Conservation (phyloP, 2,329 filamentous ascomycete species). For the Aureobasidium sp. region DNA sequence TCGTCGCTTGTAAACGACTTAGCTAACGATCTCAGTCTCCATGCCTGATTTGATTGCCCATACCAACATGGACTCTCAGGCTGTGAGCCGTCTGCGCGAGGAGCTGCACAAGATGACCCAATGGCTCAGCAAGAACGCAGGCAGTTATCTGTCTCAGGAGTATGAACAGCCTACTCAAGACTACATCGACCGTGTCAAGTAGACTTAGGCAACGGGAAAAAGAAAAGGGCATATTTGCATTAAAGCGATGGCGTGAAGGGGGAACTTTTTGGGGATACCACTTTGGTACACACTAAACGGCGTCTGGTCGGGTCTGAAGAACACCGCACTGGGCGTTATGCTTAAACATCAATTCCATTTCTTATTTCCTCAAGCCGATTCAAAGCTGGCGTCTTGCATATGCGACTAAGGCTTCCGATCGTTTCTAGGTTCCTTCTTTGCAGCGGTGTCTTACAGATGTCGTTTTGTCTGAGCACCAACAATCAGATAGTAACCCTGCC, state of each 20-base stretch:
- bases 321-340: neutral
- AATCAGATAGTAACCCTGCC: neutral
- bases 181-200: constrained; percentile 51
- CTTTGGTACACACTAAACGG: neutral
- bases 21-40: constrained; percentile 35
- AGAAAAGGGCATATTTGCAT: constrained; percentile 9
- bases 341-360: neutral
- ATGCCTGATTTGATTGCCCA: constrained; percentile 92
- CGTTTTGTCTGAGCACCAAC: neutral
- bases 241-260: constrained; percentile 14
- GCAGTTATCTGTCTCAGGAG: constrained; percentile 67
- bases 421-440: constrained; percentile 1
- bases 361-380: neutral
- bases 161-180: constrained; percentile 67
- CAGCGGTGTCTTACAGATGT: neutral
- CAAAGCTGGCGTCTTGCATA: neutral
- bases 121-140: constrained; percentile 73
- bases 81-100: constrained; percentile 78
- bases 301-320: neutral
- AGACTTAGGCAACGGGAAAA: neutral
- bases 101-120: constrained; percentile 79
- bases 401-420: neutral
- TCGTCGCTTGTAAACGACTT: neutral
- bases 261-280: neutral
- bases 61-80: constrained; percentile 95